Evolutionary conservation across 2,329 filamentous ascomycete species (phyloP), one percentile per base, ranked within the genome.

Genomic region (Pseudocercospora eumusae): DNA sequence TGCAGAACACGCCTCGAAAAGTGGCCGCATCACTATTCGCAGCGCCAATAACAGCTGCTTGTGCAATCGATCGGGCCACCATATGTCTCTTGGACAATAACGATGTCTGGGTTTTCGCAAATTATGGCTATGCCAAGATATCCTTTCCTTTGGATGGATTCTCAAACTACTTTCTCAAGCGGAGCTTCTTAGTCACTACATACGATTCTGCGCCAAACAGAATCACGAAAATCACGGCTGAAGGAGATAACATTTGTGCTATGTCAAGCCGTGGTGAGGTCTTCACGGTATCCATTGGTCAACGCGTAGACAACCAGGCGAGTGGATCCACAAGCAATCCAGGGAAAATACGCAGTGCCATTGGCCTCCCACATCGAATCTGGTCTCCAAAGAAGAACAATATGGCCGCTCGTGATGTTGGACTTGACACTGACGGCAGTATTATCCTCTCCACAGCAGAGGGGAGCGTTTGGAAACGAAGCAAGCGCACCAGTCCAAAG

Each of bases 401-500:
- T 60, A 88, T 89, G 86, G 92, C 92, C 3, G 93, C 91, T 28
- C 85, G 86, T 57, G 96, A 96, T 62, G 91, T 96, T 1, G 90
- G 87, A 64, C 88, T 98, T 2, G 92, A 93, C 40, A 92, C 96
- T 73, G 90, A 98, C 75, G 95, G 93, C 2, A 96, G 93, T 0
- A 91, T 99, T 67, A 96, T 99, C 59, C 87, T 99, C 65, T 93
- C 92, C 67, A 99, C 95, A 0, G 85, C 92, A 63, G 93, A 92
- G 45, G 95, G 95, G 2, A 93, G 91, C 53, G 93, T 97, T 0
- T 99, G 93, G 93, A 88, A 88, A 68, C 88, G 93, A 62, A 87
- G 95, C 56, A 92, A 91, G 71, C 86, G 95, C 64, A 83, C 85
- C 25, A 96, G 93, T 66, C 87, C 89, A 55, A 96, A 96, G 70